phyloP scores from a whole-genome alignment of 768 basidiomycete genomes.

The Hysterangium stoloniferum region DNA sequence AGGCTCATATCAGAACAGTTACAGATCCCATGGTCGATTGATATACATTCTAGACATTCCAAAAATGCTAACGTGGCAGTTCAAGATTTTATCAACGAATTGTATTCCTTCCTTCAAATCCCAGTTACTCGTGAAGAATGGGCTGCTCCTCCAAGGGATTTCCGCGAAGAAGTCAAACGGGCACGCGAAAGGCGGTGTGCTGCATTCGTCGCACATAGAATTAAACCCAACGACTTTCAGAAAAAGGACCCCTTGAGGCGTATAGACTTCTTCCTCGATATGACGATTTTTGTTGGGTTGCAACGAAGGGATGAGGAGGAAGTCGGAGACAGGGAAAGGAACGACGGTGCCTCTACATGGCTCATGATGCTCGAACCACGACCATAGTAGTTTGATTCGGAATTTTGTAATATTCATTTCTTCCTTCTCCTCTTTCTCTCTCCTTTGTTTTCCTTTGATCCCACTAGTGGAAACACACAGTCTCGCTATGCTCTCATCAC shows the following conservation, averaged over 20 bases:
- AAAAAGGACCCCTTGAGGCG: constrained; percentile 44
- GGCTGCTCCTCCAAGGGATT: constrained; percentile 22
- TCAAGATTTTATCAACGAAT: constrained; percentile 48
- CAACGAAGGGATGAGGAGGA: not conserved
- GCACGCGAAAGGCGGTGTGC: constrained; percentile 36
- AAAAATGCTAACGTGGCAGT: constrained; percentile 6
- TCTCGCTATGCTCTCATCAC: too few relatives aligned
- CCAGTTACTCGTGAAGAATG: constrained; percentile 40
- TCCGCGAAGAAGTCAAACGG: constrained; percentile 23
- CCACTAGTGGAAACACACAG: too few relatives aligned
- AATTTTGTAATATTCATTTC: too few relatives aligned
- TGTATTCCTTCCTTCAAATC: constrained; percentile 41
- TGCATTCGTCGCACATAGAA: constrained; percentile 38
- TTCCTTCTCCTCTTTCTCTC: too few relatives aligned
- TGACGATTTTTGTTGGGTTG: constrained; percentile 44
- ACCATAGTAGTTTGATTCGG: too few relatives aligned
- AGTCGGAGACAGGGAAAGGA: not conserved
- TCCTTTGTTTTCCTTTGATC: too few relatives aligned
- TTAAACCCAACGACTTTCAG: constrained; percentile 34
- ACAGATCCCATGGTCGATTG: constrained; percentile 57
- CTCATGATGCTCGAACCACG: not conserved
- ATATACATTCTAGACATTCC: constrained; percentile 14
- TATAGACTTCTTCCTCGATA: constrained; percentile 47
- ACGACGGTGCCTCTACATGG: too few relatives aligned
- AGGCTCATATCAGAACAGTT: constrained; percentile 52